A percentile compares a stretch with the other conserved stretches of the same genome.
Evolutionary conservation across 2,329 filamentous ascomycete species (phyloP).

Genomic region (Diaporthe citrichinensis): DNA sequence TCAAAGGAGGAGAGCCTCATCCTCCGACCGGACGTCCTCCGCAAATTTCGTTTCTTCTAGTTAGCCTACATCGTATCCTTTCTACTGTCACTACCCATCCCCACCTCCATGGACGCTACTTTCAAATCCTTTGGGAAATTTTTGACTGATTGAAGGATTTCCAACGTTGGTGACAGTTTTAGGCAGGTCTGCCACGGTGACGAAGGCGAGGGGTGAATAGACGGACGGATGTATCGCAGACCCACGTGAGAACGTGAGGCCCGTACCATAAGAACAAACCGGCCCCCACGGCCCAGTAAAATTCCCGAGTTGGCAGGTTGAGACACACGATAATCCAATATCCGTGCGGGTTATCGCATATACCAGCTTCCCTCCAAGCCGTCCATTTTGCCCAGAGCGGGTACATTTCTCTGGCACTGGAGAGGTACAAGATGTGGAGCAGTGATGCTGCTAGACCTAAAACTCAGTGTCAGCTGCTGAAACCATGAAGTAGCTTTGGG

Average conservation of each 20-base stretch:
- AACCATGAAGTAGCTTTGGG: not conserved
- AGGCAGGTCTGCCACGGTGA: not conserved
- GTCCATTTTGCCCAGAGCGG: not conserved
- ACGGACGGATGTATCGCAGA: not conserved
- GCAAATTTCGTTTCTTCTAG: not conserved
- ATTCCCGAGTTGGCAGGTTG: constrained; percentile 4
- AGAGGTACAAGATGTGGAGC: not conserved
- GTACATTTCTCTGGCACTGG: not conserved
- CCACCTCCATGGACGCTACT: not conserved
- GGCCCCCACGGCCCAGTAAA: not conserved
- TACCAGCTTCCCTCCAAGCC: not conserved
- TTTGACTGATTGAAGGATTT: not conserved
- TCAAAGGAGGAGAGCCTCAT: not conserved
- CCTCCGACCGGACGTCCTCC: not conserved
- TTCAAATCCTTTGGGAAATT: not conserved
- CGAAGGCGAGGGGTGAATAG: not conserved
- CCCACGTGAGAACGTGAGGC: not conserved
- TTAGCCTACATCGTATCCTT: not conserved
- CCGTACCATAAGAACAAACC: not conserved
- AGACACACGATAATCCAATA: not conserved
- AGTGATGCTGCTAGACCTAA: not conserved
- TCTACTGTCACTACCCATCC: not conserved
- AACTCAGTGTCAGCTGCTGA: not conserved
- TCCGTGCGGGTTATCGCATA: not conserved
- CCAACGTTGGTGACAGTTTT: not conserved